Evolutionary conservation across 192 early-diverging fungal genomes (phyloP).

Genomic region (Phycomyces nitens): DNA sequence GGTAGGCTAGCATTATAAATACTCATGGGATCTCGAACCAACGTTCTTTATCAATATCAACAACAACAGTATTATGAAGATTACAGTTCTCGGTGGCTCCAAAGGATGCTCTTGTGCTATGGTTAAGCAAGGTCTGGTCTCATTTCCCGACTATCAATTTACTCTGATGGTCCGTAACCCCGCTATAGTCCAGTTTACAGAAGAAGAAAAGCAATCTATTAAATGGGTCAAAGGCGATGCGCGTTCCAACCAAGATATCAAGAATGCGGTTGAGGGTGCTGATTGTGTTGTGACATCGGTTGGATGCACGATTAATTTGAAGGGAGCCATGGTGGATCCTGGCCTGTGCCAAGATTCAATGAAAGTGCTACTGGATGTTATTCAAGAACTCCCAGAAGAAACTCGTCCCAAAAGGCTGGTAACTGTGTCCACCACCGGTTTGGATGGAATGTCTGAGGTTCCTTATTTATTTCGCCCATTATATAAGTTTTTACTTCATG

Average conservation of each 20-base stretch:
- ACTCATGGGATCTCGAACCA: neutral
- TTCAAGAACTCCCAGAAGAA: neutral
- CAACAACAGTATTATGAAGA: neutral
- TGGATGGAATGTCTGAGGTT: conserved; percentile 9
- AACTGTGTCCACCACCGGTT: conserved; percentile 10
- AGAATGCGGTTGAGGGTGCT: conserved; percentile 30
- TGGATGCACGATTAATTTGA: conserved; percentile 28
- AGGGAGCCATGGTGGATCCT: conserved; percentile 17
- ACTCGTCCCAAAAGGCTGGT: conserved; percentile 6
- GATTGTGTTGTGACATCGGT: conserved; percentile 38
- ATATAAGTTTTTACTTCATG: conserved; percentile 3
- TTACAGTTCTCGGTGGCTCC: conserved; percentile 20
- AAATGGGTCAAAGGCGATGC: conserved; percentile 42
- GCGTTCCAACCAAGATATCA: conserved; percentile 26
- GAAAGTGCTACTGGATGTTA: conserved; percentile 4
- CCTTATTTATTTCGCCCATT: conserved; percentile 10
- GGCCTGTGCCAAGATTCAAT: conserved; percentile 8
- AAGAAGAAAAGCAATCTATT: conserved; percentile 33
- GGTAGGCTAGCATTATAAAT: too few relatives aligned
- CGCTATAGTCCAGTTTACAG: conserved; percentile 35
- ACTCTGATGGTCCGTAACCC: conserved; percentile 39
- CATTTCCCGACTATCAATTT: conserved; percentile 1
- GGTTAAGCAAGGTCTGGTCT: conserved; percentile 14
- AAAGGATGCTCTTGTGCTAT: conserved; percentile 18
- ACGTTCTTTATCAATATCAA: neutral